Percentiles rank a stretch among this genome's conserved stretches.
These are phyloP conservation scores for Durotheca rogersii DNA, from an alignment of 495 filamentous ascomycete genomes.

Conservation along the genomic window DNA sequence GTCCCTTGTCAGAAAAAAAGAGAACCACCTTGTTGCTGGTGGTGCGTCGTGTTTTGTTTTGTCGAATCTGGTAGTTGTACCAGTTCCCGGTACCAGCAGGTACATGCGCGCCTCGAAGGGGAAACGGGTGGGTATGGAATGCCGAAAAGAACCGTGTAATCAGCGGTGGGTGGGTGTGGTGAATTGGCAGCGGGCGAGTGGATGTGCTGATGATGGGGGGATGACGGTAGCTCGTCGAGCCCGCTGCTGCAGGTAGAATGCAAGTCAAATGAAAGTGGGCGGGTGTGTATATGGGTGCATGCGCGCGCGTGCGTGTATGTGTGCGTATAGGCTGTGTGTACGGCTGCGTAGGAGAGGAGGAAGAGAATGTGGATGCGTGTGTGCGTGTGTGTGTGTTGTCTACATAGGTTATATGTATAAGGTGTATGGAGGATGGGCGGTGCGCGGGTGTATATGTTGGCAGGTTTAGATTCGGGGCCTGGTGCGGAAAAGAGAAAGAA, in stretches of 20 bases:
- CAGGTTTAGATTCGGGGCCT: conserved; percentile 26
- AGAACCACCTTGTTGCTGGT: not conserved
- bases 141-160: conserved; percentile 35
- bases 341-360: too few species aligned
- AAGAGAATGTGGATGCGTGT: too few species aligned
- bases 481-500: conserved; percentile 20
- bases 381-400: too few species aligned
- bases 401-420: too few species aligned
- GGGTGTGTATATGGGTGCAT: conserved; percentile 33
- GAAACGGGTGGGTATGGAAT: conserved; percentile 41
- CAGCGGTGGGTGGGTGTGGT: conserved; percentile 33
- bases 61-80: conserved; percentile 33
- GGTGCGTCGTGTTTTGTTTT: not conserved
- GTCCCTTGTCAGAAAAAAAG: conserved; percentile 34
- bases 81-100: too few species aligned
- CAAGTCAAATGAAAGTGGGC: conserved; percentile 39
- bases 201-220: conserved; percentile 40
- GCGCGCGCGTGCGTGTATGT: too few species aligned
- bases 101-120: conserved; percentile 25
- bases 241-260: conserved; percentile 39
- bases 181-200: conserved; percentile 52
- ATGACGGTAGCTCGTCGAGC: conserved; percentile 41
- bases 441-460: too few species aligned
- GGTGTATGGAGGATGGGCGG: too few species aligned
- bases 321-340: too few species aligned